These are phyloP conservation scores for Hypoxylon sp. DNA, from an alignment of 2,329 filamentous ascomycete species.

Conservation along the genomic window DNA sequence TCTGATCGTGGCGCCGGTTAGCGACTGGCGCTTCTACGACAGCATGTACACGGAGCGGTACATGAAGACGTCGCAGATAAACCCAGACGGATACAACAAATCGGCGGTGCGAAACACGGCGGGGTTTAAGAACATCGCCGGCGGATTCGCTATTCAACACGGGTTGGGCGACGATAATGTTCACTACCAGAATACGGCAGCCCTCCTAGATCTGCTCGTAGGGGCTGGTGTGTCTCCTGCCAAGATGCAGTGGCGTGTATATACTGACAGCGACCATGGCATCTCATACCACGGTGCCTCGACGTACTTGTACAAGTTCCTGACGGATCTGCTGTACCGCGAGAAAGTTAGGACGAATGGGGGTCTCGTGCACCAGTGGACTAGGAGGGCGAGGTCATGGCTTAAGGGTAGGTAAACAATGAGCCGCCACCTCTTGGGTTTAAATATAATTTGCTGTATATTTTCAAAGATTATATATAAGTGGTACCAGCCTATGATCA, in stretches of 20 bases:
- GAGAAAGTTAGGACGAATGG: slow-evolving; percentile 63
- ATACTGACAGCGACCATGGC: slow-evolving; percentile 75
- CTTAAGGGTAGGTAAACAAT: slow-evolving; percentile 1
- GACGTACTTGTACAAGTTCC: slow-evolving; percentile 72
- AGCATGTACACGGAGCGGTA: slow-evolving; percentile 80
- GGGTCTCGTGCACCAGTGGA: slow-evolving; percentile 51
- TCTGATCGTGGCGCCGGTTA: slow-evolving; percentile 75
- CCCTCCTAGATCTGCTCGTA: slow-evolving; percentile 73
- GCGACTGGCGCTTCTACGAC: slow-evolving; percentile 80
- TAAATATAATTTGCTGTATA: not conserved
- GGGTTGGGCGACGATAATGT: slow-evolving; percentile 80
- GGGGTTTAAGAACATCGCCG: slow-evolving; percentile 74
- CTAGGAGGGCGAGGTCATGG: slow-evolving; percentile 43
- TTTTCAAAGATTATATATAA: not conserved
- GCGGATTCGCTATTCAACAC: slow-evolving; percentile 74
- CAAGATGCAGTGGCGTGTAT: slow-evolving; percentile 75
- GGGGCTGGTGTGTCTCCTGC: slow-evolving; percentile 70
- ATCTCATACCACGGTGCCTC: slow-evolving; percentile 71
- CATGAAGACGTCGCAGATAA: slow-evolving; percentile 74
- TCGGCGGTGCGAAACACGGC: slow-evolving; percentile 70
- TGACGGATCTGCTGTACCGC: slow-evolving; percentile 72
- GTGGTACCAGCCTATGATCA: too few species aligned
- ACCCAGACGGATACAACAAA: slow-evolving; percentile 71
- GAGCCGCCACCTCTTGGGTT: not conserved
- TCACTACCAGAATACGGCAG: slow-evolving; percentile 77